These are phyloP conservation scores for Suillus brevipes DNA, from an alignment of 768 basidiomycete genomes.

Conservation along the genomic window DNA sequence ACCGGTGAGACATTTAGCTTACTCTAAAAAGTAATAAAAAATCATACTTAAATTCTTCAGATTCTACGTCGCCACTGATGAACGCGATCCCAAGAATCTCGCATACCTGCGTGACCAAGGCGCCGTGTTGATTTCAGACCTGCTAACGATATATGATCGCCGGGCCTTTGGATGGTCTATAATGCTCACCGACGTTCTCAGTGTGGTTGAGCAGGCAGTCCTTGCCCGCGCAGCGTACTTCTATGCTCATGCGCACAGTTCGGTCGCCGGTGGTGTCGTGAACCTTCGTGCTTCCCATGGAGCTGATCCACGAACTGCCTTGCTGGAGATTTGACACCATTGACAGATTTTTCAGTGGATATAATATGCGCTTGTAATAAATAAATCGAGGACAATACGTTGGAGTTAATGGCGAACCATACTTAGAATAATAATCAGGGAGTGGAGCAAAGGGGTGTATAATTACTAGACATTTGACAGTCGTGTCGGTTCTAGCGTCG, in stretches of 20 bases:
- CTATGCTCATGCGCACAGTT: conserved; percentile 42
- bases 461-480: background rate
- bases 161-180: conserved; percentile 42
- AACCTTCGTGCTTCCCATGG: conserved; percentile 43
- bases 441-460: background rate
- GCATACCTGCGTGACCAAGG: conserved; percentile 34
- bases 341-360: conserved; percentile 5
- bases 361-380: background rate
- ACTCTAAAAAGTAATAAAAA: background rate
- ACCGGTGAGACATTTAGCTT: conserved; percentile 19
- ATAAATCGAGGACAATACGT: background rate
- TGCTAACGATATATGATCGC: conserved; percentile 43
- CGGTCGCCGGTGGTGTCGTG: conserved; percentile 41
- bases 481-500: background rate
- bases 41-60: conserved; percentile 13
- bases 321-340: conserved; percentile 27
- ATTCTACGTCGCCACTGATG: conserved; percentile 43
- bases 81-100: conserved; percentile 37
- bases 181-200: conserved; percentile 43
- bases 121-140: conserved; percentile 41
- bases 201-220: conserved; percentile 42
- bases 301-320: conserved; percentile 40
- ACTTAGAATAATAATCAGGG: background rate
- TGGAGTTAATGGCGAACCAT: background rate
- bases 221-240: conserved; percentile 40